Conservation (phyloP, 495 filamentous ascomycete species). For the Margaritispora aquatica region DNA sequence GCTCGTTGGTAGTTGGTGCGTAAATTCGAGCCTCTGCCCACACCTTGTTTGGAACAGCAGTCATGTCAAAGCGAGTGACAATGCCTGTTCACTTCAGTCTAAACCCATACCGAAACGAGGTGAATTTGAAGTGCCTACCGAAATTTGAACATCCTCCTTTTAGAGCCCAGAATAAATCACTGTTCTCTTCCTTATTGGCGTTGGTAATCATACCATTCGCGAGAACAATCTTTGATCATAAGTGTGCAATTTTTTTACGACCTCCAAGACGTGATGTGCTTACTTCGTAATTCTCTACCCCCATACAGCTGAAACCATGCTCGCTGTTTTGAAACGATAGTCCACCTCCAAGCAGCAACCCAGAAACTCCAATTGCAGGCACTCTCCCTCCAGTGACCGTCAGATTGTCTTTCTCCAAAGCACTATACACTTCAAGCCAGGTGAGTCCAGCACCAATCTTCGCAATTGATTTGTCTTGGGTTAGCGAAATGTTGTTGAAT, state of each 20-base stretch:
- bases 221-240: conserved; percentile 40
- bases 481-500: conserved; percentile 26
- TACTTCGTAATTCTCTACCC: too few species aligned
- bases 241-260: too few species aligned
- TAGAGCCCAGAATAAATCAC: conserved; percentile 46
- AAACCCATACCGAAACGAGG: too few species aligned
- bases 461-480: conserved; percentile 23
- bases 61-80: conserved; percentile 45
- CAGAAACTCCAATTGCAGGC: conserved; percentile 47
- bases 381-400: conserved; percentile 46
- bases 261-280: too few species aligned
- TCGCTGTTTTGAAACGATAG: conserved; percentile 21
- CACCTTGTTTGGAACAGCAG: too few species aligned
- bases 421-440: conserved; percentile 43
- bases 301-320: conserved; percentile 29
- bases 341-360: conserved; percentile 43
- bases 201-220: conserved; percentile 40
- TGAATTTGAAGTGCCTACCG: too few species aligned
- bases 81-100: too few species aligned
- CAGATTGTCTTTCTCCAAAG: conserved; percentile 33
- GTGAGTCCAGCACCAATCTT: conserved; percentile 32
- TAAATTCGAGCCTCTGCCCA: conserved; percentile 37
- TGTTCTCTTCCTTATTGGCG: conserved; percentile 33
- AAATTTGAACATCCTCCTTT: conserved; percentile 42
- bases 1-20: conserved; percentile 4